These are phyloP conservation scores for Lotmaria passim DNA, from an alignment of 208 protist species.

Conservation along the genomic window DNA sequence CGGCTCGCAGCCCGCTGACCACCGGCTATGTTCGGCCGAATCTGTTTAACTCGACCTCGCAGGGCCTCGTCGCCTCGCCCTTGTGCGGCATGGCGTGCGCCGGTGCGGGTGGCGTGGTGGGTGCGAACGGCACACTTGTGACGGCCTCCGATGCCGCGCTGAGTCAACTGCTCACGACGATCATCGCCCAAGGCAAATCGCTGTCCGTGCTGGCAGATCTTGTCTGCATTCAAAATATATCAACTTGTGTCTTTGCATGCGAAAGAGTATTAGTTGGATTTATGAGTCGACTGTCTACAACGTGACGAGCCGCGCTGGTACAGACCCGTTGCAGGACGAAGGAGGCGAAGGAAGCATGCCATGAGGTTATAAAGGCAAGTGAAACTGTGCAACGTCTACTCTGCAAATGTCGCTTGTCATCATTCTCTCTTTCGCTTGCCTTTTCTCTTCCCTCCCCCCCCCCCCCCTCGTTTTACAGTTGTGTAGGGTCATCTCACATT, in stretches of 20 bases:
- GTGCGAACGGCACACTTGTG: conserved; percentile 16
- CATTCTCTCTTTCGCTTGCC: too few species aligned
- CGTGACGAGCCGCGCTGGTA: too few species aligned
- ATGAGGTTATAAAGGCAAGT: too few species aligned
- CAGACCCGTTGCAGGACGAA: too few species aligned
- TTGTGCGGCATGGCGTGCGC: conserved; percentile 38
- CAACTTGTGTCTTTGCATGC: conserved; percentile 83
- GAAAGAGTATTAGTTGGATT: conserved; percentile 89
- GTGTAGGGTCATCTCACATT: not conserved
- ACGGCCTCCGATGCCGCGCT: conserved; percentile 49
- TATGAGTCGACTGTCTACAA: too few species aligned
- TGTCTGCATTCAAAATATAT: conserved; percentile 84
- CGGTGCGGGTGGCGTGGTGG: conserved; percentile 25
- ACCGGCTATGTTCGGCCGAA: conserved; percentile 84
- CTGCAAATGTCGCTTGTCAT: too few species aligned
- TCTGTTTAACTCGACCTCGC: conserved; percentile 45
- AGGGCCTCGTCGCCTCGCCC: conserved; percentile 50
- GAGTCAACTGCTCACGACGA: conserved; percentile 51
- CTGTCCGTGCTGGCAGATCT: conserved; percentile 47
- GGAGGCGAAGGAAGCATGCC: too few species aligned
- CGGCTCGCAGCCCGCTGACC: conserved; percentile 71
- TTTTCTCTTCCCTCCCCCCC: too few species aligned
- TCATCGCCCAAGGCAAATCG: conserved; percentile 54
- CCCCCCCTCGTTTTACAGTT: too few species aligned
- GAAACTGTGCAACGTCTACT: too few species aligned